These are phyloP conservation scores for Cryphonectria japonica DNA, from an alignment of 2,329 filamentous ascomycete species.

Conservation along the genomic window DNA sequence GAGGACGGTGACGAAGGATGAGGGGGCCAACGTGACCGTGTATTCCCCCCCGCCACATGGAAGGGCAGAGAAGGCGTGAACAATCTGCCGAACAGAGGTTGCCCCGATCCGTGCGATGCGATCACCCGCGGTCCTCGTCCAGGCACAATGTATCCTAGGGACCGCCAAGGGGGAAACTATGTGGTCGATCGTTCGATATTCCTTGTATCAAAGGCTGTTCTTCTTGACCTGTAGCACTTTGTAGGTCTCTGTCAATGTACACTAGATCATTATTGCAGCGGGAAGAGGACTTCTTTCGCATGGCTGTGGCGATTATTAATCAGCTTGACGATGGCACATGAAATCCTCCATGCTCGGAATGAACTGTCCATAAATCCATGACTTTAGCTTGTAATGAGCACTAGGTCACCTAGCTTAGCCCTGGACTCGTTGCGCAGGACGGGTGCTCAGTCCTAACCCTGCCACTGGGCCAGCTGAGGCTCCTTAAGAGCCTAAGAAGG, in stretches of 20 bases:
- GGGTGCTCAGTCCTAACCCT: too few relatives aligned
- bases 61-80: neutral
- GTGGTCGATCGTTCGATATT: neutral
- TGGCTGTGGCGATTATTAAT: neutral
- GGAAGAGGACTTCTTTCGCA: neutral
- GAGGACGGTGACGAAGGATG: constrained; percentile 5
- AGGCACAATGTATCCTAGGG: constrained; percentile 1
- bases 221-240: too few relatives aligned
- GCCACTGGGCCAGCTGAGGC: too few relatives aligned
- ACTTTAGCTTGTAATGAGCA: neutral
- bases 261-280: too few relatives aligned
- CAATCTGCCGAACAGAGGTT: neutral
- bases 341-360: neutral
- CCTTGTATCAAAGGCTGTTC: neutral
- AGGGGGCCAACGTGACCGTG: constrained; percentile 22
- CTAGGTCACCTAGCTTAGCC: too few relatives aligned
- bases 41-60: neutral
- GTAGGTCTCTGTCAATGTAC: too few relatives aligned
- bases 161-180: neutral
- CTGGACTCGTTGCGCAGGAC: too few relatives aligned
- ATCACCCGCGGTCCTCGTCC: neutral
- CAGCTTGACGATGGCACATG: neutral
- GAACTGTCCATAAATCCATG: neutral
- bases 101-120: constrained; percentile 9
- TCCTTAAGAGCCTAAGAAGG: too few relatives aligned